These are phyloP conservation scores for Mycena galericulata DNA, from an alignment of 768 basidiomycete species.

Conservation along the genomic window DNA sequence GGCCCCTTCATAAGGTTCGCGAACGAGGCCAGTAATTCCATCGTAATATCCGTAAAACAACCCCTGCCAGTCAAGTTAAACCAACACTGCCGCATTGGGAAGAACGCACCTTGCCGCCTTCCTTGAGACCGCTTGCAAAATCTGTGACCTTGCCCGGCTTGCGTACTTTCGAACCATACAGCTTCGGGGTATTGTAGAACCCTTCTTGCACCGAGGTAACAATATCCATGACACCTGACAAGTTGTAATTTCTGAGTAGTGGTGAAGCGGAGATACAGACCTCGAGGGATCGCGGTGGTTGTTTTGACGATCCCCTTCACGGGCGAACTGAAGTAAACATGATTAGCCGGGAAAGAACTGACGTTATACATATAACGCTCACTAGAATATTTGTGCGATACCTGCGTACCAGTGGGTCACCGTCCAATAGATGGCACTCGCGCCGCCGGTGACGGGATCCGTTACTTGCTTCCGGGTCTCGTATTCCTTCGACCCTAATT, in stretches of 20 bases:
- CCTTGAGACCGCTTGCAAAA: constrained; percentile 57
- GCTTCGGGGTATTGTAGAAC: constrained; percentile 54
- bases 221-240: constrained; percentile 57
- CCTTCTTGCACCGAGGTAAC: constrained; percentile 58
- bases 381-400: constrained; percentile 64
- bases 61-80: constrained; percentile 32
- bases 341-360: background rate
- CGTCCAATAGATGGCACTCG: constrained; percentile 61
- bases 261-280: constrained; percentile 38
- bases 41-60: constrained; percentile 51
- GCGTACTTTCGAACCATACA: constrained; percentile 57
- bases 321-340: constrained; percentile 47
- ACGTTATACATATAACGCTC: constrained; percentile 8
- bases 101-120: constrained; percentile 57
- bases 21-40: constrained; percentile 50
- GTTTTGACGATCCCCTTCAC: constrained; percentile 60
- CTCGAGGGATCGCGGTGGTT: constrained; percentile 60
- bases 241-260: background rate
- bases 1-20: constrained; percentile 47
- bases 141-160: constrained; percentile 55
- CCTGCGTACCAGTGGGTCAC: constrained; percentile 60
- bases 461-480: constrained; percentile 50
- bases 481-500: constrained; percentile 57
- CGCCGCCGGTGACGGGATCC: constrained; percentile 59
- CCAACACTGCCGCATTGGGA: background rate